phyloP scores from a whole-genome alignment of 2,329 filamentous ascomycete genomes.

The Arthrobotrys conoides region DNA sequence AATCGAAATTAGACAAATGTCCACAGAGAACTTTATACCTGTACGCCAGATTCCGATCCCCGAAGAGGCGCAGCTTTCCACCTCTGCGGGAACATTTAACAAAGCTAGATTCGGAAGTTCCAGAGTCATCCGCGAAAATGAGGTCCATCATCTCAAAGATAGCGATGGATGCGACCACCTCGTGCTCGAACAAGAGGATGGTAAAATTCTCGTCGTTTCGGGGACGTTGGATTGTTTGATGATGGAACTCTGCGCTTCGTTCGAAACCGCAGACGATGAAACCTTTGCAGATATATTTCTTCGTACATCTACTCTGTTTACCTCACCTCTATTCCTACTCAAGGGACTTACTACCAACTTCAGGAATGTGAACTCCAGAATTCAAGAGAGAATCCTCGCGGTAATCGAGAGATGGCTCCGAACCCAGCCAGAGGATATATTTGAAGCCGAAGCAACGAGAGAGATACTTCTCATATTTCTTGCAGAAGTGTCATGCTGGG shows the following conservation, averaged over 20 bases:
- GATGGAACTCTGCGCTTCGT: constrained; percentile 55
- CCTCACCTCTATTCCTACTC: constrained; percentile 35
- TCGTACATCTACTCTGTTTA: constrained; percentile 38
- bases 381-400: constrained; percentile 50
- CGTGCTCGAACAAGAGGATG: constrained; percentile 56
- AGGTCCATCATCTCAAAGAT: constrained; percentile 60
- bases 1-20: constrained; percentile 30
- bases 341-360: constrained; percentile 43
- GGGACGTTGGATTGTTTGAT: constrained; percentile 56
- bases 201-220: constrained; percentile 56
- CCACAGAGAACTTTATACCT: constrained; percentile 53
- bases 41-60: constrained; percentile 54
- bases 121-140: constrained; percentile 56
- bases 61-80: constrained; percentile 55
- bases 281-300: constrained; percentile 49
- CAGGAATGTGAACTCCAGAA: constrained; percentile 36
- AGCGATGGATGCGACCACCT: constrained; percentile 54
- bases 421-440: constrained; percentile 55
- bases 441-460: constrained; percentile 41
- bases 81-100: constrained; percentile 48
- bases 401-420: constrained; percentile 50
- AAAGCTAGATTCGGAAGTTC: constrained; percentile 46
- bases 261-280: constrained; percentile 56
- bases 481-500: constrained; percentile 51
- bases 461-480: constrained; percentile 57